Conservation (phyloP, 2,329 filamentous ascomycete species). For the Tricladium varicosporioides region DNA sequence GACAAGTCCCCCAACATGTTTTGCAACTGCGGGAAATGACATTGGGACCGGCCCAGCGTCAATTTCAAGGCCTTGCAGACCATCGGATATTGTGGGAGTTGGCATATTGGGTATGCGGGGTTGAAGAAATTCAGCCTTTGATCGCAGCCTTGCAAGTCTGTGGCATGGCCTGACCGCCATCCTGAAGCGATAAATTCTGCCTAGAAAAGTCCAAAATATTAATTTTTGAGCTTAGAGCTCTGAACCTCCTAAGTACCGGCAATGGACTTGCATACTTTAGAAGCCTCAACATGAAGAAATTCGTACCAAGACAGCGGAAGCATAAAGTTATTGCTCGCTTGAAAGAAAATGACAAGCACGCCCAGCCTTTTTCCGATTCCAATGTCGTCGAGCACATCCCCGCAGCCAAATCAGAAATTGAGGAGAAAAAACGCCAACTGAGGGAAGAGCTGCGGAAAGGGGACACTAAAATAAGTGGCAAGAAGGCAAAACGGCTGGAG, state of each 20-base stretch:
- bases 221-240: neutral
- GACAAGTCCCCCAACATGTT: slow-evolving; percentile 56
- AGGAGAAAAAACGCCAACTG: slow-evolving; percentile 54
- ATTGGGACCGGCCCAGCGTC: slow-evolving; percentile 17
- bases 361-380: slow-evolving; percentile 43
- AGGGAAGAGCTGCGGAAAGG: slow-evolving; percentile 52
- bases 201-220: neutral
- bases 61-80: slow-evolving; percentile 13
- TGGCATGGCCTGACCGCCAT: neutral
- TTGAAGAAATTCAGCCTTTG: slow-evolving; percentile 16
- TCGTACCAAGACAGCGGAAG: slow-evolving; percentile 64
- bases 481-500: slow-evolving; percentile 65
- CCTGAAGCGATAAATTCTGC: neutral
- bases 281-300: slow-evolving; percentile 38
- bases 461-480: slow-evolving; percentile 56
- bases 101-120: slow-evolving; percentile 18
- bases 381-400: slow-evolving; percentile 55
- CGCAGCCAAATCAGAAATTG: slow-evolving; percentile 43
- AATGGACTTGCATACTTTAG: neutral
- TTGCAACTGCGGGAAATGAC: slow-evolving; percentile 30
- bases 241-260: neutral
- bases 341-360: slow-evolving; percentile 44
- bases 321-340: slow-evolving; percentile 67
- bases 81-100: slow-evolving; percentile 12
- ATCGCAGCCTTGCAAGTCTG: neutral